Base-by-base conservation (phyloP, 345 rosid genomes). In the Erodium maritimum region DNA sequence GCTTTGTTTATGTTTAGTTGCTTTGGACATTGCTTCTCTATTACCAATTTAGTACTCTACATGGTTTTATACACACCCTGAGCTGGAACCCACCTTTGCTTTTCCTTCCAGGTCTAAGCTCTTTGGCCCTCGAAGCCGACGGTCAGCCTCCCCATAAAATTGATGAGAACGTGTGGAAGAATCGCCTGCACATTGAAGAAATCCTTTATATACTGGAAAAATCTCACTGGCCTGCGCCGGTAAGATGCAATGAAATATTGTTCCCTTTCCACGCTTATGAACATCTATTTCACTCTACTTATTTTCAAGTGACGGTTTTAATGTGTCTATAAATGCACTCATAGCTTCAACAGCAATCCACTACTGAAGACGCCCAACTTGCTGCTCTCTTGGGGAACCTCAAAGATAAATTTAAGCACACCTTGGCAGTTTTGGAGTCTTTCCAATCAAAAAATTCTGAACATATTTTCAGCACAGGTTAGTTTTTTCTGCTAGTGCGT, bases 161-260 rank as follows among this genome's bases (percentile, higher is more conserved):
- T 19, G 98, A 91, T 62, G 96, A 88, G 77, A 91, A 91, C 77
- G 79, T 91, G 88, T 91, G 98, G 96, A 91, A 81, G 80, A 88
- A 91, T 70, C 77, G 96, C 50, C 96, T 86, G 68, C 88, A 82
- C 58, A 73, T 91, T 71, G 96, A 91, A 64, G 96, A 91, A 79
- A 82, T 88, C 55, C 34, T 88, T 23, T 86, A 74, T 74, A 72
- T 91, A 66, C 86, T 88, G 34, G 80, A 81, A 52, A 73, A 70
- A 64, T 76, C 89, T 23, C 82, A 64, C 61, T 86, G 88, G 87
- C 98, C 98, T 14, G 23, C 65, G 11, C 51, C 66, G 60, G 97
- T 85, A 73, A 68, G 72, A 58, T 55, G 56, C 22, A n/a, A n/a
- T n/a, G n/a, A n/a, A n/a, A n/a, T n/a, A n/a, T n/a, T n/a, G n/a